Evolutionary conservation across 208 protist genomes (phyloP).

Genomic region (Acanthamoeba lenticulata): DNA sequence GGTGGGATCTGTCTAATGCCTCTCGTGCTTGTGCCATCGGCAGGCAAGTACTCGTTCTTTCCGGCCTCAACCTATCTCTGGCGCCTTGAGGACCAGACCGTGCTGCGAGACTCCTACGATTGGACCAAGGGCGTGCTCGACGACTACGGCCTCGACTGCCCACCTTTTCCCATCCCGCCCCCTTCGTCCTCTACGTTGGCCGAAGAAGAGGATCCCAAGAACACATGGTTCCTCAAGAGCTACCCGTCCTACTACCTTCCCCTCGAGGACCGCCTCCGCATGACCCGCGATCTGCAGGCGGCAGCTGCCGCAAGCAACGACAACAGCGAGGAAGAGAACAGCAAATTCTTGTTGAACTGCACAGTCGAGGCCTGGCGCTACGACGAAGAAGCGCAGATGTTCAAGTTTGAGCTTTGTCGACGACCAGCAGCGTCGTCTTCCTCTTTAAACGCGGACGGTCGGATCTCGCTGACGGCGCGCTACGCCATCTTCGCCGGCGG

Average conservation of each 20-base stretch:
- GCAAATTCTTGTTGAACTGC: neutral
- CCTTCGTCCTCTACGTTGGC: too few relatives aligned
- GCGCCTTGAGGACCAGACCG: neutral
- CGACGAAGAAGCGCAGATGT: neutral
- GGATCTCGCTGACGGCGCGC: neutral
- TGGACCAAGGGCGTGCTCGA: neutral
- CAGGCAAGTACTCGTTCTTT: conserved; percentile 43
- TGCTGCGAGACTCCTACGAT: neutral
- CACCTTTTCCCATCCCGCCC: neutral
- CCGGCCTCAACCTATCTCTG: neutral
- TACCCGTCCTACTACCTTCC: conserved; percentile 38
- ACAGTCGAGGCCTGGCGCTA: neutral
- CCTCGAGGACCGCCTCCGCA: neutral
- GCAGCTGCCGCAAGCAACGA: neutral
- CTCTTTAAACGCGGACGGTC: neutral
- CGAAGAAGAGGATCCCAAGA: neutral
- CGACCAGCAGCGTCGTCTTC: neutral
- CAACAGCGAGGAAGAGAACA: neutral
- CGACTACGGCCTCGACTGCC: conserved; percentile 11
- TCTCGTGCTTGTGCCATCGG: neutral
- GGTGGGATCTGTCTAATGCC: neutral
- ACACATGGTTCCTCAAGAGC: conserved; percentile 22
- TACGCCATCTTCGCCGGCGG: conserved; percentile 20
- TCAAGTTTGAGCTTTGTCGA: neutral
- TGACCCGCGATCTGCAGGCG: neutral